Percentiles rank a stretch among this genome's conserved stretches.
Conservation (phyloP, 176 grass and related monocot species). For the Lolium perenne region DNA sequence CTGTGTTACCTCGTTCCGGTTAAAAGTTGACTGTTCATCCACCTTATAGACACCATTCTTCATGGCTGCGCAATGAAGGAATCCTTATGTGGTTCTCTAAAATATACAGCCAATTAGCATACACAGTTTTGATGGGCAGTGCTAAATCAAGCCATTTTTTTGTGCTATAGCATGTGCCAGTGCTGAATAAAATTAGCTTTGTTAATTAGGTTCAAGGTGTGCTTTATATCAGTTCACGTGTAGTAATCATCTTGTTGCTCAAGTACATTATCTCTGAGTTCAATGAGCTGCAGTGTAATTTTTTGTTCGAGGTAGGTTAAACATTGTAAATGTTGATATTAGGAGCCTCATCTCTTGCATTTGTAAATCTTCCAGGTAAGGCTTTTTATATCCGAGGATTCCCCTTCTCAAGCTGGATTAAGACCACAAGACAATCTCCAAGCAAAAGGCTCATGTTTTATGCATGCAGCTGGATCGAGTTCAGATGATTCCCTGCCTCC, state of each 20-base stretch:
- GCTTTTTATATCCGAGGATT: conserved; percentile 91
- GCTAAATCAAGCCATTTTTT: neutral
- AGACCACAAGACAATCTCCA: conserved; percentile 90
- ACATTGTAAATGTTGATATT: conserved; percentile 18
- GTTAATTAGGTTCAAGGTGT: conserved; percentile 11
- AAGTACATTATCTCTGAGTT: neutral
- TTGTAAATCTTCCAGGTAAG: conserved; percentile 71
- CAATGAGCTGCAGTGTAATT: neutral
- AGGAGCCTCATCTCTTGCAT: neutral
- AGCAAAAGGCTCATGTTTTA: conserved; percentile 88
- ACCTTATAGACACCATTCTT: neutral
- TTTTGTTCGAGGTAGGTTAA: neutral
- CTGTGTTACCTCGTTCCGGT: neutral
- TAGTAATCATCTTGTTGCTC: conserved; percentile 12
- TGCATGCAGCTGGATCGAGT: conserved; percentile 61
- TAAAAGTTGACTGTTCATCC: neutral
- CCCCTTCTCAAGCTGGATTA: conserved; percentile 76
- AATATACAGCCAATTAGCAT: neutral
- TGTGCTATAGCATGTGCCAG: neutral
- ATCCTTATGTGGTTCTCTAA: neutral
- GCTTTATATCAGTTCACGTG: neutral
- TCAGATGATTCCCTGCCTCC: conserved; percentile 93
- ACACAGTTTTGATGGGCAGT: neutral
- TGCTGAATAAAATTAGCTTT: neutral
- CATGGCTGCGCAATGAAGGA: neutral